Evolutionary conservation across 2,329 filamentous ascomycete species (phyloP).

Genomic region (Apiospora phragmitis): DNA sequence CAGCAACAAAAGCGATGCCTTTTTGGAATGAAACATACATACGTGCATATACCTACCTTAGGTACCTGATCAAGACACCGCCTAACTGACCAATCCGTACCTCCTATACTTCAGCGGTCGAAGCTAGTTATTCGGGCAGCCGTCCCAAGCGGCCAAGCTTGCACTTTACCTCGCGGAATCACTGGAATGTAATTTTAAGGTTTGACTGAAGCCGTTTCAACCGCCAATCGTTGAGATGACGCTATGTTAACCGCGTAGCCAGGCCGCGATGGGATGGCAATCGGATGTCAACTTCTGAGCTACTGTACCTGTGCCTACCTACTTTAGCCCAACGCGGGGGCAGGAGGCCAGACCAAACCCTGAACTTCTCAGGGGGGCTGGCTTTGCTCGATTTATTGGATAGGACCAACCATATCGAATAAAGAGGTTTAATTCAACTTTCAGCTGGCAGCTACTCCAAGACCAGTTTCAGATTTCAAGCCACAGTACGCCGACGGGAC

Average conservation of each 20-base stretch:
- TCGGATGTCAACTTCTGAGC: not conserved
- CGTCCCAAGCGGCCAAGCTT: not conserved
- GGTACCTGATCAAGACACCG: not conserved
- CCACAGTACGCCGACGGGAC: not conserved
- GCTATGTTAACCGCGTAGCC: not conserved
- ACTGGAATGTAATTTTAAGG: not conserved
- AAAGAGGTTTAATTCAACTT: not conserved
- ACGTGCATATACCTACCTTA: not conserved
- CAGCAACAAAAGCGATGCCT: not conserved
- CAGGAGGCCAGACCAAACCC: not conserved
- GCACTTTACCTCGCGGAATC: not conserved
- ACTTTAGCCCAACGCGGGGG: not conserved
- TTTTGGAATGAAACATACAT: not conserved
- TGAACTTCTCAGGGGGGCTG: not conserved
- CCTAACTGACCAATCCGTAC: not conserved
- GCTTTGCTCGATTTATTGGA: not conserved
- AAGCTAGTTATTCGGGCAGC: not conserved
- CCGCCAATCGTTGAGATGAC: not conserved
- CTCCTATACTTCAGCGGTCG: not conserved
- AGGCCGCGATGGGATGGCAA: not conserved
- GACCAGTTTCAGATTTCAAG: not conserved
- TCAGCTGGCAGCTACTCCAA: not conserved
- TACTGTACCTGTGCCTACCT: not conserved
- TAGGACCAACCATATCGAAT: not conserved
- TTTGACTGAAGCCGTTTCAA: not conserved